Evolutionary conservation across 768 basidiomycete genomes (phyloP), one percentile per base, ranked within the genome.

Genomic region (Xerocomellus intermedius): DNA sequence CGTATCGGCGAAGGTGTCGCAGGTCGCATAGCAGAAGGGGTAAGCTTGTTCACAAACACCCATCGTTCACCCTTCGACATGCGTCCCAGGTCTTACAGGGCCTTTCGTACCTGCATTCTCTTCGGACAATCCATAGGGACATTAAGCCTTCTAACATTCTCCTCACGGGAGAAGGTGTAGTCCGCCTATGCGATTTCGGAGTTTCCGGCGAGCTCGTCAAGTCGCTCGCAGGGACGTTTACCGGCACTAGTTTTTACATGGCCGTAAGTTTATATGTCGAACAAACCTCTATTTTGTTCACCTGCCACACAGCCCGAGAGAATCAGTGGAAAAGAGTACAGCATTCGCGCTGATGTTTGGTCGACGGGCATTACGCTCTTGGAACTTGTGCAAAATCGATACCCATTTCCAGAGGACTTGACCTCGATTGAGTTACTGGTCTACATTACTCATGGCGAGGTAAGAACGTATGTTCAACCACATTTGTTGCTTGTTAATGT

Each of bases 201-300:
- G 97, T 98, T 19, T 98, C 96, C 26, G 97, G 96, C 39, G 92
- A 97, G 73, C 81, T 99, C 22, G 86, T 98, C 63, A 85, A 89
- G 66, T 93, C 90, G 48, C 73, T 90, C 58, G 97, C 97, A 16
- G 91, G 91, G 50, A 98, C 97, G 1, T 98, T 98, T 68, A 98
- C 96, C 1, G 97, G 97, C 8, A 98, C 96, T 42, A 94, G 94
- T 68, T 89, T 91, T 61, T 99, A 98, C 74, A 98, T 98, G 96
- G 95, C 97, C 61, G 96, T 98, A 65, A 72, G 95, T 84, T 28
- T 21, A 22, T 47, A 41, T 13, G 4, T 41, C 10, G 5, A 32
- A 32, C 19, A n/a, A 36, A 8, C 28, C 4, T 8, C 7, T 8
- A 5, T 37, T 12, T 51, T 28, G 17, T 38, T 67, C 42, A 67